Evolutionary conservation across 495 filamentous ascomycete species (phyloP), one percentile per base, ranked within the genome.

Genomic region (Xylaria bambusicola): DNA sequence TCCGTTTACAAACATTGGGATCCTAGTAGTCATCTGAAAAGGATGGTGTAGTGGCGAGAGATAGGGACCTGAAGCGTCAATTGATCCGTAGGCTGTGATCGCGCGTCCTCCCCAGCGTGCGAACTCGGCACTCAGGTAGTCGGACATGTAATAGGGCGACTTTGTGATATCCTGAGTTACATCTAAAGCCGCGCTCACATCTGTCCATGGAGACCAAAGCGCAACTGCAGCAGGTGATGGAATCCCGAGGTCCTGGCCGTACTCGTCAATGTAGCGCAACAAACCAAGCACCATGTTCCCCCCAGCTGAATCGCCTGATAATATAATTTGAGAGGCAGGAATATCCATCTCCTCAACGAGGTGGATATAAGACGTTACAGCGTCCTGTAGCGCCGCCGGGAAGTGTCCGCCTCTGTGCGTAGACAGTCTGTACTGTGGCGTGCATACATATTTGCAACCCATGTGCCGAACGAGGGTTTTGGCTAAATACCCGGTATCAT

Each of bases 301-400:
- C 4, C 71, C 66, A 1, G 70, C 63, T n/a, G 61, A 61, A 45
- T 71, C 71, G 26, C 71, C 68, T 1, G 60, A 62, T 9, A 74
- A n/a, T 29, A 61, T 63, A 6, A 73, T 64, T 0, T 66, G 56
- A 0, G 55, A 63, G 4, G 75, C 44, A 2, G 69, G 65, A 24
- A 77, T 71, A 0, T 56, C 47, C 9, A 76, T 59, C 0, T 63
- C 64, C n/a, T 67, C 53, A 12, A 78, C 40, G 3, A 81, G 69
- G 52, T 73, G 72, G 2, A 61, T 50, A 50, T 81, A 81, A 6
- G 71, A 60, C 0, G 76, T 68, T 44, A 80, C 51, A 18, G 69
- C 71, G 47, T 81, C 78, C 66, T 81, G 79, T 0, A 80, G 63
- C 2, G 74, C 74, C 6, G 77, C 79, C 12, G 79, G 76, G 40